These are phyloP conservation scores for Cicer yamashitae DNA, from an alignment of 306 rosid genomes.

Conservation along the genomic window DNA sequence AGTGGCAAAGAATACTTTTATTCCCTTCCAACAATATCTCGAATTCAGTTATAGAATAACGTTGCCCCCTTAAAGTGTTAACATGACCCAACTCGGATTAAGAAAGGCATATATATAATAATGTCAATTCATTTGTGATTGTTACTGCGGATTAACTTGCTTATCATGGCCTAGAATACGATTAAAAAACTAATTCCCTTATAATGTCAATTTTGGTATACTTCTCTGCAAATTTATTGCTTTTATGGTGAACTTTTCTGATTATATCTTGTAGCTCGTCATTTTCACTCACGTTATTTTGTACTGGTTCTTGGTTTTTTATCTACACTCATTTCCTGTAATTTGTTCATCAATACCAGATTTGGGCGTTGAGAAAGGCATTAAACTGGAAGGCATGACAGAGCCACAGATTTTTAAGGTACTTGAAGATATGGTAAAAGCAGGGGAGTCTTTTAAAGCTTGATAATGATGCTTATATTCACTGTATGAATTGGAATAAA, in stretches of 20 bases:
- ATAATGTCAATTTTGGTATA: background rate
- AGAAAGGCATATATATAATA: slow-evolving; percentile 1
- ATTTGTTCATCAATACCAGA: slow-evolving; percentile 55
- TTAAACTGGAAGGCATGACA: slow-evolving; percentile 80
- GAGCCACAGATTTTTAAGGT: slow-evolving; percentile 85
- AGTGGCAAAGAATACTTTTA: background rate
- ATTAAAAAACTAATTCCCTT: background rate
- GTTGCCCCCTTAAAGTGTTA: background rate
- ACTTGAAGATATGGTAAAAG: slow-evolving; percentile 80
- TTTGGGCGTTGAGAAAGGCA: slow-evolving; percentile 83
- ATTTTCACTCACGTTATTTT: background rate
- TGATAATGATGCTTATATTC: slow-evolving; percentile 45
- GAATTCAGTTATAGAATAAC: background rate
- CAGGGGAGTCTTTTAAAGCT: slow-evolving; percentile 64
- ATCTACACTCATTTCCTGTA: slow-evolving; percentile 32
- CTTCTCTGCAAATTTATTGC: background rate
- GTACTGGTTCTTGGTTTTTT: background rate
- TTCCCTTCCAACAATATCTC: background rate
- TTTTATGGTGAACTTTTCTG: background rate
- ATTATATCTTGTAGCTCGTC: slow-evolving; percentile 6
- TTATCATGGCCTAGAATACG: background rate
- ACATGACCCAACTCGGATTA: background rate
- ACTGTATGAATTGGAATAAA: slow-evolving; percentile 56
- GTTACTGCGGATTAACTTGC: slow-evolving; percentile 14
- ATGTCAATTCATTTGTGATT: background rate